phyloP scores from a whole-genome alignment of 352 stramenopile genomes.

The Blastocystis sp. region DNA sequence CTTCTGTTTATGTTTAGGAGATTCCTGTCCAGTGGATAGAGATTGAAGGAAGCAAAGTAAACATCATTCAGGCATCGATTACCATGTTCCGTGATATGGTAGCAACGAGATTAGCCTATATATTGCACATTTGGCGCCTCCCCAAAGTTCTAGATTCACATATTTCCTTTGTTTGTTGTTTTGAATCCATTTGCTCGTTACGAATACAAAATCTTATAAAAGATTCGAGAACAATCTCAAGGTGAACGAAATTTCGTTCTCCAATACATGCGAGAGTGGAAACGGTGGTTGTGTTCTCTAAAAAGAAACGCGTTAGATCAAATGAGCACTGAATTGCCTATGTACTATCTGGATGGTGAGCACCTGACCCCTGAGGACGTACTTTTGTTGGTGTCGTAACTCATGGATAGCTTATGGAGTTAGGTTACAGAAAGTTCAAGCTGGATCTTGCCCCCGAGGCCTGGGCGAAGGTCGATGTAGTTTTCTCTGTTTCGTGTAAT shows the following conservation, averaged over 20 bases:
- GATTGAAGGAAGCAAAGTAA: conserved; percentile 80
- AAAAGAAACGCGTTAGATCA: neutral
- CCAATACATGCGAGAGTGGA: neutral
- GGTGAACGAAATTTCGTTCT: neutral
- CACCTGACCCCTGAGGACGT: conserved; percentile 54
- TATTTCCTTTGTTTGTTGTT: neutral
- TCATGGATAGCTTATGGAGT: conserved; percentile 68
- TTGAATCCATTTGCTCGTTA: too few relatives aligned
- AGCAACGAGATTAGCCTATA: conserved; percentile 79
- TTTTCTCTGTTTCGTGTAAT: neutral
- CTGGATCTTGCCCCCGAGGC: conserved; percentile 71
- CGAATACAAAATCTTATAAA: too few relatives aligned
- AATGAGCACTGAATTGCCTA: conserved; percentile 53
- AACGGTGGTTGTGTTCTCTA: neutral
- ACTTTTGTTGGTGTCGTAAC: neutral
- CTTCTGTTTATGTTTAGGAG: conserved; percentile 69
- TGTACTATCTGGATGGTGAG: conserved; percentile 62
- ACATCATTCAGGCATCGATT: conserved; percentile 76
- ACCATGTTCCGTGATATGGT: conserved; percentile 84
- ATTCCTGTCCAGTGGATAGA: conserved; percentile 83
- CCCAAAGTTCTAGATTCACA: neutral
- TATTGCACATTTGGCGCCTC: conserved; percentile 76
- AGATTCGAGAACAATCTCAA: too few relatives aligned
- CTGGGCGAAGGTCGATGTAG: conserved; percentile 73
- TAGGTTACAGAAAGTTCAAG: conserved; percentile 70